Evolutionary conservation across 257 asterid species (phyloP).

Genomic region (Coffea canephora): DNA sequence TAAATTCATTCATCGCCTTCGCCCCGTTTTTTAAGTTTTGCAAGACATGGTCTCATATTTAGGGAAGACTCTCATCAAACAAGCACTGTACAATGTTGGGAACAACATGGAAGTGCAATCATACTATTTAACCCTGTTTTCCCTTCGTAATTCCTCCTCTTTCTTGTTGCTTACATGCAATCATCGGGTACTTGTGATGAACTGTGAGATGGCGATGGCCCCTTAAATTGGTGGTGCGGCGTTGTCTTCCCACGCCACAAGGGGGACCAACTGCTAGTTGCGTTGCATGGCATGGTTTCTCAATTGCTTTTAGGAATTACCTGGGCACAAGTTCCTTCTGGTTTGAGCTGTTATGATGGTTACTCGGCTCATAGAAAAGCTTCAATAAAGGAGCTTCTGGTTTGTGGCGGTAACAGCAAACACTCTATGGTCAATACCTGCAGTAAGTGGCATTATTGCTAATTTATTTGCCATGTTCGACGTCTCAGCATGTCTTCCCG

Average conservation of each 20-base stretch:
- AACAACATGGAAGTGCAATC: not conserved
- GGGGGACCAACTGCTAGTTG: not conserved
- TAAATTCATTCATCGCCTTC: not conserved
- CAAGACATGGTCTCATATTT: not conserved
- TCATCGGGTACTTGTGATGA: not conserved
- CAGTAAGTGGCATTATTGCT: not conserved
- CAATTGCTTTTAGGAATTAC: not conserved
- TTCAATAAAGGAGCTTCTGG: not conserved
- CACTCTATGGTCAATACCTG: not conserved
- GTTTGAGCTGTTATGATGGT: not conserved
- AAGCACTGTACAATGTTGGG: not conserved
- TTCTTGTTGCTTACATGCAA: not conserved
- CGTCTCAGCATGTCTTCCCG: not conserved
- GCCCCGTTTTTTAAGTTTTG: not conserved
- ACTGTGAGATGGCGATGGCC: constrained; percentile 4
- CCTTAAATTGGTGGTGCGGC: not conserved
- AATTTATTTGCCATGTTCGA: not conserved
- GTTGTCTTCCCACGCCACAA: not conserved
- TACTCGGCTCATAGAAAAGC: not conserved
- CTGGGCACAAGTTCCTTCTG: not conserved
- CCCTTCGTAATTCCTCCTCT: not conserved
- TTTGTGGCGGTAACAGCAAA: not conserved
- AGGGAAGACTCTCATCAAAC: not conserved
- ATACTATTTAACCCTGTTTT: not conserved
- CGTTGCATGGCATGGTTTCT: not conserved